Evolutionary conservation across 2,329 filamentous ascomycete genomes (phyloP).

Genomic region (Venturia nashicola): DNA sequence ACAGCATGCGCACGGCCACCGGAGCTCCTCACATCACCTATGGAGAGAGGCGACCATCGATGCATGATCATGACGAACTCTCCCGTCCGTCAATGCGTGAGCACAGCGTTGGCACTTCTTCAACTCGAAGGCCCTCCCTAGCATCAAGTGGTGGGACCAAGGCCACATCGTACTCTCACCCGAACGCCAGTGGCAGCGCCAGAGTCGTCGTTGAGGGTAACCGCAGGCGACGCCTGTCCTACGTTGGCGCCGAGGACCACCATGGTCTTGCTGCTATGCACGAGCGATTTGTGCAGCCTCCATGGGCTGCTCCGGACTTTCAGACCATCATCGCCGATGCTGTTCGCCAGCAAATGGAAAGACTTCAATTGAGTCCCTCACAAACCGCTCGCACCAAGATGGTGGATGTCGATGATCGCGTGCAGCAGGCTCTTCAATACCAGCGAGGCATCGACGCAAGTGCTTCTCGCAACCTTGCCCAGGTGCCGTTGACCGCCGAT

Average conservation of each 20-base stretch:
- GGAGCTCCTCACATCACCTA: constrained; percentile 7
- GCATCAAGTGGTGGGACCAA: constrained; percentile 9
- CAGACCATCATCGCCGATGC: constrained; percentile 4
- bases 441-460: constrained; percentile 3
- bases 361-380: background rate
- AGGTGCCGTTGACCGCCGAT: constrained; percentile 1
- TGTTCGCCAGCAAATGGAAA: constrained; percentile 1
- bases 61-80: background rate
- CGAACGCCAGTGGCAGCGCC: background rate
- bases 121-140: constrained; percentile 6
- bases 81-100: background rate
- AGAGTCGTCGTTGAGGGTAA: constrained; percentile 1
- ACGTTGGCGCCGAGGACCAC: constrained; percentile 6
- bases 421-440: constrained; percentile 5
- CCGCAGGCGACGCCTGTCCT: constrained; percentile 8
- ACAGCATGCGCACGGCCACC: constrained; percentile 5
- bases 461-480: background rate
- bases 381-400: background rate
- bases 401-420: constrained; percentile 3
- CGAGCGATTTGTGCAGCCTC: background rate
- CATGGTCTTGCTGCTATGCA: constrained; percentile 3
- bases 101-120: background rate
- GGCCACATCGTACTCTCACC: constrained; percentile 9
- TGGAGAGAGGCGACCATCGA: background rate
- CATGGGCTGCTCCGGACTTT: background rate